phyloP scores from a whole-genome alignment of 768 basidiomycete species.

The Hericium erinaceus region DNA sequence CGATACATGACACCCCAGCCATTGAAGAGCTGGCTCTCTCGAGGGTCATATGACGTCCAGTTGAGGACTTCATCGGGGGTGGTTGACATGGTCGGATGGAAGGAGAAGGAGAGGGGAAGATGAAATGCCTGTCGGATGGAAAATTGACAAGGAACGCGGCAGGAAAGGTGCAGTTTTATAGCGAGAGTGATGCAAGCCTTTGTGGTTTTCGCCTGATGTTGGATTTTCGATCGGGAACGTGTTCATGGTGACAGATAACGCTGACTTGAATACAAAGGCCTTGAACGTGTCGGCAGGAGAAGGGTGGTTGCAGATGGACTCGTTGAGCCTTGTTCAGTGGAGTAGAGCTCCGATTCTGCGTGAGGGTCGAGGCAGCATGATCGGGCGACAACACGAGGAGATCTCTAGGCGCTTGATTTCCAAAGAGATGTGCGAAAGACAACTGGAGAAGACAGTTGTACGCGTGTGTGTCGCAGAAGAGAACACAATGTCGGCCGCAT shows the following conservation, averaged over 20 bases:
- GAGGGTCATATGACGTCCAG: slow-evolving; percentile 83
- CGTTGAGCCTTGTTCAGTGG: slow-evolving; percentile 58
- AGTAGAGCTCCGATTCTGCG: slow-evolving; percentile 54
- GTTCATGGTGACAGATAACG: slow-evolving; percentile 65
- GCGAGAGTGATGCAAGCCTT: slow-evolving; percentile 32
- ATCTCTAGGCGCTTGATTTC: slow-evolving; percentile 32
- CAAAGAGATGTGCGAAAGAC: slow-evolving; percentile 22
- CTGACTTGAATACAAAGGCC: slow-evolving; percentile 39
- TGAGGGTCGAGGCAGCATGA: slow-evolving; percentile 48
- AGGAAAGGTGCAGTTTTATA: slow-evolving; percentile 40
- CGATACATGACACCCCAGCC: slow-evolving; percentile 75
- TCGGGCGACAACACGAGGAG: slow-evolving; percentile 62
- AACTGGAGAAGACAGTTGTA: slow-evolving; percentile 11
- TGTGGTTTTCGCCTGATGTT: slow-evolving; percentile 43
- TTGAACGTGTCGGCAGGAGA: slow-evolving; percentile 63
- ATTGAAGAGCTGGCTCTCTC: slow-evolving; percentile 77
- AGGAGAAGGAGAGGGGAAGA: slow-evolving; percentile 16
- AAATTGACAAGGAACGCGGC: slow-evolving; percentile 16
- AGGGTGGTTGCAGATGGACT: slow-evolving; percentile 50
- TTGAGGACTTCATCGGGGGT: slow-evolving; percentile 52
- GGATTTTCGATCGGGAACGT: slow-evolving; percentile 69
- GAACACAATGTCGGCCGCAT: not conserved
- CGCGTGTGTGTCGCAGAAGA: slow-evolving; percentile 16
- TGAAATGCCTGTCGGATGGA: slow-evolving; percentile 12
- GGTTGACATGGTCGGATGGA: slow-evolving; percentile 35